Percentiles rank a stretch among this genome's conserved stretches.
These are phyloP conservation scores for Drechslerella dactyloides DNA, from an alignment of 2,329 filamentous ascomycete species.

Conservation along the genomic window DNA sequence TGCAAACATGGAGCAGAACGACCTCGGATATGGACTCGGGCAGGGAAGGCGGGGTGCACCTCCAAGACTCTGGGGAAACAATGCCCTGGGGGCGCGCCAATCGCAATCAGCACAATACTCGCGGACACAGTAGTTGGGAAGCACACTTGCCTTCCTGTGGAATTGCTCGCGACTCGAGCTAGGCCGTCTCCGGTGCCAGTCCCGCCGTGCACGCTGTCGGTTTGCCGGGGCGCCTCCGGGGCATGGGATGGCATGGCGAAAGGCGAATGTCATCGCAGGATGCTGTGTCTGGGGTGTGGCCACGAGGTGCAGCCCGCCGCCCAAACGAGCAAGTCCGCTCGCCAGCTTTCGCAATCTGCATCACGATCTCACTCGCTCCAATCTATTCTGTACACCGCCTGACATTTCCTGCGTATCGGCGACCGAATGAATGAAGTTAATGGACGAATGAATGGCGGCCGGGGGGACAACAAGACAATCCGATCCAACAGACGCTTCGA, in stretches of 20 bases:
- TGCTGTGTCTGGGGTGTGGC: constrained; percentile 31
- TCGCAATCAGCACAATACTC: constrained; percentile 7
- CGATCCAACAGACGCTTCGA: constrained; percentile 11
- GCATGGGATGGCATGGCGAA: background rate
- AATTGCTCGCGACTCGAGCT: background rate
- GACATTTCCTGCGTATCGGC: constrained; percentile 5
- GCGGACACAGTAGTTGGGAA: too few species aligned
- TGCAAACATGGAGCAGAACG: constrained; percentile 23
- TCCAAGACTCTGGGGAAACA: constrained; percentile 46
- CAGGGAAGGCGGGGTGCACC: constrained; percentile 27
- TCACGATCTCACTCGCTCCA: constrained; percentile 23
- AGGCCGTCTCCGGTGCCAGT: background rate
- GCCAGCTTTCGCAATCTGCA: background rate
- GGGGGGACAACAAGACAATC: constrained; percentile 6
- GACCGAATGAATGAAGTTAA: too few species aligned
- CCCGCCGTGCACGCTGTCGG: background rate
- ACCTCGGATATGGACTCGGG: constrained; percentile 22
- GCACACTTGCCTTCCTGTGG: background rate
- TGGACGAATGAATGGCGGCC: background rate
- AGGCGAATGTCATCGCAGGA: background rate
- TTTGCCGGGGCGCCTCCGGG: constrained; percentile 16
- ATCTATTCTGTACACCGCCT: constrained; percentile 48
- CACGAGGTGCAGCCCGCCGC: constrained; percentile 24
- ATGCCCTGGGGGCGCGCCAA: constrained; percentile 34
- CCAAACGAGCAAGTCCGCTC: too few species aligned